phyloP scores from a whole-genome alignment of 768 basidiomycete species.

The Tulasnella sp. region DNA sequence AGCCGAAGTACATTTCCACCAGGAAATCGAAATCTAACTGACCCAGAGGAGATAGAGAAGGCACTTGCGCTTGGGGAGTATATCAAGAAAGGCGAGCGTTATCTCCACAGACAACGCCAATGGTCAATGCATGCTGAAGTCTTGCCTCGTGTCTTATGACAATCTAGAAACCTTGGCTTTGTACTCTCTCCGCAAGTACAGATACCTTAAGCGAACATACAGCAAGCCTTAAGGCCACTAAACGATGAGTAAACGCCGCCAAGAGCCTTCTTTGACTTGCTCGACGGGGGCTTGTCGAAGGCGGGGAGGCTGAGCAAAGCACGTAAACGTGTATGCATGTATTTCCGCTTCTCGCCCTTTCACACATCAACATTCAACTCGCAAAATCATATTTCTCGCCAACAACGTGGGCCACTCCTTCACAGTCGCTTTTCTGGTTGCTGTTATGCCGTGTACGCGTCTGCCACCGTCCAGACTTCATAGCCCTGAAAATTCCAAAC shows the following conservation, averaged over 20 bases:
- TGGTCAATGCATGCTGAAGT: background rate
- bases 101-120: background rate
- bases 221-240: background rate
- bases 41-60: constrained; percentile 68
- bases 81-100: constrained; percentile 70
- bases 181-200: constrained; percentile 78
- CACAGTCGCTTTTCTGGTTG: background rate
- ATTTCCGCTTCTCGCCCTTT: background rate
- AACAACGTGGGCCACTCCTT: background rate
- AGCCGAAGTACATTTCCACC: constrained; percentile 14
- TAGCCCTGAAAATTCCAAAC: background rate
- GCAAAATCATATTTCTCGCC: background rate
- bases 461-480: background rate
- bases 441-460: background rate
- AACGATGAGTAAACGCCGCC: background rate
- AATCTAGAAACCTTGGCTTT: constrained; percentile 72
- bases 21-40: constrained; percentile 67
- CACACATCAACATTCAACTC: background rate
- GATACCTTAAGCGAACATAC: constrained; percentile 73
- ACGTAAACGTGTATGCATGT: constrained; percentile 1
- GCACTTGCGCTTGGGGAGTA: constrained; percentile 74
- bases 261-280: background rate
- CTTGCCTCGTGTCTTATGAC: constrained; percentile 5
- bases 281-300: background rate
- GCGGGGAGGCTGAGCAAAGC: background rate